Conservation (phyloP, 1,139 yeast species). For the Suhomyces wounanorum region DNA sequence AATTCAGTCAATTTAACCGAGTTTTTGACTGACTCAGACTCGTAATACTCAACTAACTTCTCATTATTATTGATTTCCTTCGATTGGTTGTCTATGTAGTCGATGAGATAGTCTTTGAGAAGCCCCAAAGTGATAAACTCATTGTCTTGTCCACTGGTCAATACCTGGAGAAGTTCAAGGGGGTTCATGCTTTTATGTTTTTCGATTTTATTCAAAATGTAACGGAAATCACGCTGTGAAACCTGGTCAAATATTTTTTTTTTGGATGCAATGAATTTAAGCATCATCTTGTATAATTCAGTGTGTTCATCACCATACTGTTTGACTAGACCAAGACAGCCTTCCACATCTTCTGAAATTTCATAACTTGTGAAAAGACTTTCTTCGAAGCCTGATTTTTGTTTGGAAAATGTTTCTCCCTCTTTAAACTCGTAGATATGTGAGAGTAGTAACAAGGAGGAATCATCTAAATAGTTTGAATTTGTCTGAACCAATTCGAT, state of each 20-base stretch:
- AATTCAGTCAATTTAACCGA: constrained; percentile 55
- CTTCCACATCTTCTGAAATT: constrained; percentile 56
- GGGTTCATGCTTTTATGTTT: constrained; percentile 64
- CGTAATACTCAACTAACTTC: constrained; percentile 68
- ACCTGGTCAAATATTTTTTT: constrained; percentile 54
- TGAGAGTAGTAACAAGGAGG: constrained; percentile 63
- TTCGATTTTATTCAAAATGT: constrained; percentile 56
- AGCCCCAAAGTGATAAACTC: constrained; percentile 74
- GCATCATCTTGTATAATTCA: constrained; percentile 64
- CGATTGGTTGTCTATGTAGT: constrained; percentile 60
- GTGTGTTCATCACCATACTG: constrained; percentile 65
- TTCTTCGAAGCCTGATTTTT: constrained; percentile 53
- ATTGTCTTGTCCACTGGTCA: constrained; percentile 49
- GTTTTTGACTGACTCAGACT: constrained; percentile 62
- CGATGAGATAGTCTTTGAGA: constrained; percentile 68
- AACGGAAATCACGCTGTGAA: constrained; percentile 52
- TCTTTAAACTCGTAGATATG: constrained; percentile 61
- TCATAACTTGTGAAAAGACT: constrained; percentile 68
- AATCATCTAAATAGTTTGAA: constrained; percentile 51
- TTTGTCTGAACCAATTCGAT: constrained; percentile 48
- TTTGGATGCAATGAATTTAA: constrained; percentile 65
- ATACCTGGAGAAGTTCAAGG: constrained; percentile 69
- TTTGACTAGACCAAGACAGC: constrained; percentile 57
- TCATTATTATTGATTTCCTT: constrained; percentile 69
- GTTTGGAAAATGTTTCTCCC: constrained; percentile 43